These are phyloP conservation scores for Mortierella sp. DNA, from an alignment of 371 early-diverging fungal species.

Conservation along the genomic window DNA sequence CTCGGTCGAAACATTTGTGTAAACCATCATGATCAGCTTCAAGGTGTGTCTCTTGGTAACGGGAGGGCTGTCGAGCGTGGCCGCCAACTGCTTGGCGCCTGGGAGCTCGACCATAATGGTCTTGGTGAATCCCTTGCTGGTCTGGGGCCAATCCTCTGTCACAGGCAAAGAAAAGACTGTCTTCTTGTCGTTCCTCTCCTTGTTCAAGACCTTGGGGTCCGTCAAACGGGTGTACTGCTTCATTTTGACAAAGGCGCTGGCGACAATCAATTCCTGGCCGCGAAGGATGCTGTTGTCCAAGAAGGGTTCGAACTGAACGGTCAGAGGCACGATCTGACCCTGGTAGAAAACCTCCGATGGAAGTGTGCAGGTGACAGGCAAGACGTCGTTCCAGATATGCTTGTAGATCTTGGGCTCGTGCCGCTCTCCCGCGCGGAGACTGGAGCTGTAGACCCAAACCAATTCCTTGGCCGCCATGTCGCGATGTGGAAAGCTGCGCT, in stretches of 20 bases:
- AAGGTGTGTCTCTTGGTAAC: constrained; percentile 35
- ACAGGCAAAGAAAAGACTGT: constrained; percentile 29
- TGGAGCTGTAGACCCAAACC: constrained; percentile 47
- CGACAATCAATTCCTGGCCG: constrained; percentile 36
- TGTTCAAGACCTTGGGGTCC: constrained; percentile 16
- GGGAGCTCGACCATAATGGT: constrained; percentile 43
- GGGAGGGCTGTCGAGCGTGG: constrained; percentile 24
- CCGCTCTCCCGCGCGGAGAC: constrained; percentile 13
- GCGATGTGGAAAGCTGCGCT: constrained; percentile 44
- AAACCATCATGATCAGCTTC: constrained; percentile 51
- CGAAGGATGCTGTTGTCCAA: constrained; percentile 16
- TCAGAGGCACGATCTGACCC: constrained; percentile 41
- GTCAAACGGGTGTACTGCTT: constrained; percentile 45
- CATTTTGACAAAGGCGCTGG: constrained; percentile 36
- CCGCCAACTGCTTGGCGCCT: constrained; percentile 31
- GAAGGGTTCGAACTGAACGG: constrained; percentile 35
- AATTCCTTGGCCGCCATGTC: constrained; percentile 44
- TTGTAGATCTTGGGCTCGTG: constrained; percentile 34
- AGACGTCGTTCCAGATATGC: constrained; percentile 30
- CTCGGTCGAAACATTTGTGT: constrained; percentile 25
- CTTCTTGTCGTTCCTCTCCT: constrained; percentile 44
- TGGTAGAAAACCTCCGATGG: constrained; percentile 47
- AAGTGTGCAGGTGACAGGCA: constrained; percentile 31
- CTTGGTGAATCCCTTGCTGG: constrained; percentile 32
- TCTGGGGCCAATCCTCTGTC: constrained; percentile 26